A percentile compares a stretch with the other conserved stretches of the same genome.
Conservation (phyloP, 2,329 filamentous ascomycete species). For the Blastomyces emzantsi region DNA sequence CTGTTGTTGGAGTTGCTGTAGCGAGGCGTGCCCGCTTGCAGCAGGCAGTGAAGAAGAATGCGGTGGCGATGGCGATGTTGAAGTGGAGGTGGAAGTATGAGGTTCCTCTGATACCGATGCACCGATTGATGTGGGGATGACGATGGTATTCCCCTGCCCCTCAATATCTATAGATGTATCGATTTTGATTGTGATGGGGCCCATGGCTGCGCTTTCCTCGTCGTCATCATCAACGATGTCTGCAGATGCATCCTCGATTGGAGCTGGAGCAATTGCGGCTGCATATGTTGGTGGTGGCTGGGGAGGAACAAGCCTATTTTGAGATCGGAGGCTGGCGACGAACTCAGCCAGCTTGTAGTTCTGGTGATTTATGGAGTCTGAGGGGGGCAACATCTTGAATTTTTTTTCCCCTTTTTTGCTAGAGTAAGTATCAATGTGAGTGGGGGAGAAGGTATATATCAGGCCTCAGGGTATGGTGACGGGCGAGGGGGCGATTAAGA, state of each 20-base stretch:
- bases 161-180: conserved; percentile 29
- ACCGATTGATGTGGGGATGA: conserved; percentile 17
- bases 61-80: background rate
- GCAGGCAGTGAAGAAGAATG: background rate
- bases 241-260: background rate
- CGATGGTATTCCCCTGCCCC: conserved; percentile 28
- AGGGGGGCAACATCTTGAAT: conserved; percentile 23
- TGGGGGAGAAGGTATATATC: background rate
- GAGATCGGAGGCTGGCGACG: conserved; percentile 15
- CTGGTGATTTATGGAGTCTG: conserved; percentile 24
- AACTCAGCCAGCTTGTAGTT: conserved; percentile 23
- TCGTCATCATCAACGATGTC: conserved; percentile 15
- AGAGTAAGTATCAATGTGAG: background rate
- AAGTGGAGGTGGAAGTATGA: conserved; percentile 7
- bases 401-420: background rate
- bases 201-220: conserved; percentile 14
- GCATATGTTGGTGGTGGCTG: conserved; percentile 23
- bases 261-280: background rate
- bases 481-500: background rate
- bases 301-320: conserved; percentile 9
- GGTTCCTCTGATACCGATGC: background rate
- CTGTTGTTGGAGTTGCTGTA: conserved; percentile 18
- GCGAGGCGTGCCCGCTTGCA: background rate
- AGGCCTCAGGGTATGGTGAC: background rate
- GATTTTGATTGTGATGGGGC: conserved; percentile 26